These are phyloP conservation scores for Phytophthora kernoviae DNA, from an alignment of 352 stramenopile species.

Conservation along the genomic window DNA sequence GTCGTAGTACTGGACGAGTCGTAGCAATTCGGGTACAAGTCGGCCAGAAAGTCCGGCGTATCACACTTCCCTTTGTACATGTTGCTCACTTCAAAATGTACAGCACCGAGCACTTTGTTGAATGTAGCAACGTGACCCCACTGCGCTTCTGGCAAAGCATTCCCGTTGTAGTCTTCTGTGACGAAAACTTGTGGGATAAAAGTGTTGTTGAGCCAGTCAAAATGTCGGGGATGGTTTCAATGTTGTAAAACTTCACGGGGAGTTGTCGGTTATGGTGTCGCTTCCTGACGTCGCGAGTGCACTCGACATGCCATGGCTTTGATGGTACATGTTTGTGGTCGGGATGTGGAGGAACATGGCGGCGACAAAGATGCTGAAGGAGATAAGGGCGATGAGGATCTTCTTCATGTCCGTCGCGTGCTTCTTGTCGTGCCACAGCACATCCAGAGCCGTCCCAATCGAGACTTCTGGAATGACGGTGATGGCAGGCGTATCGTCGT, in stretches of 20 bases:
- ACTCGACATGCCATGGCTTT: constrained; percentile 36
- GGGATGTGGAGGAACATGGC: constrained; percentile 54
- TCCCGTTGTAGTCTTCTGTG: constrained; percentile 51
- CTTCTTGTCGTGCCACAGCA: constrained; percentile 49
- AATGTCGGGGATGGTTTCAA: constrained; percentile 37
- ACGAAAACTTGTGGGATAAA: constrained; percentile 53
- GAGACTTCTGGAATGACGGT: constrained; percentile 12
- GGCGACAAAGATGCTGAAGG: constrained; percentile 43
- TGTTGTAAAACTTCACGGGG: constrained; percentile 55
- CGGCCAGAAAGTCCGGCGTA: constrained; percentile 26
- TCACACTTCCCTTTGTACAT: constrained; percentile 24
- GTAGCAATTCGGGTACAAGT: constrained; percentile 46
- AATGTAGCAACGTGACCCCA: constrained; percentile 40
- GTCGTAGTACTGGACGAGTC: constrained; percentile 23
- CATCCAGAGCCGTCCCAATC: constrained; percentile 30
- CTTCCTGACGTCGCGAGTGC: constrained; percentile 43
- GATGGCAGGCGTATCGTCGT: constrained; percentile 6
- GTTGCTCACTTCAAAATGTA: constrained; percentile 34
- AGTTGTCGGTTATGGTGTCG: constrained; percentile 45
- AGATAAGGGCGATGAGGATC: constrained; percentile 42
- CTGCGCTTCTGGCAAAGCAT: constrained; percentile 23
- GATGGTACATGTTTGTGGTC: constrained; percentile 35
- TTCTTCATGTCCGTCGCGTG: constrained; percentile 40
- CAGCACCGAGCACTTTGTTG: constrained; percentile 45
- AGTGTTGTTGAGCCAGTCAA: constrained; percentile 49